Base-by-base conservation (phyloP, 2,329 filamentous ascomycete genomes). In the Pseudocercospora fuligena region DNA sequence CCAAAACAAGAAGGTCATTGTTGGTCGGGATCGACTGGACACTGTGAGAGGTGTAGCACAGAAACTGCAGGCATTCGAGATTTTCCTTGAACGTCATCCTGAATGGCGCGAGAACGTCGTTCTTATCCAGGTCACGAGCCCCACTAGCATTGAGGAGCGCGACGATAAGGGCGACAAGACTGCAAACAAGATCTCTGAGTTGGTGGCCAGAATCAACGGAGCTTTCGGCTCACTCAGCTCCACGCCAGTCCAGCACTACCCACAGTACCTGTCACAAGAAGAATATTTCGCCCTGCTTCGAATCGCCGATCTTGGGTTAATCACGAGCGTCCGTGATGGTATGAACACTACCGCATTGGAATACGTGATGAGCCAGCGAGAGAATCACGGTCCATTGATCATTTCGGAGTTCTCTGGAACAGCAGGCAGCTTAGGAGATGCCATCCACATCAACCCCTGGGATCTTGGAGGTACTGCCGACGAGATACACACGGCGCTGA, bases 281-380 rank as follows among this genome's bases (percentile, higher is more conserved):
- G 94, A 98, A 80, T 98, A 98, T 79, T 96, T 97, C 79, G 94
- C 94, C 3, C 87, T 98, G n/a, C 86, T 98, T 61, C 89, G 94
- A 25, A 89, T 93, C 2, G 94, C 92, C 36, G 93, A 98, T 78
- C 92, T 97, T 71, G 94, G 93, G 3, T 84, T 98, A 60, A 97
- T 98, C 79, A 97, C 95, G 6, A 97, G 93, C 72, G 94, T 98
- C 23, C 89, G 94, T 67, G 95, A 98, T 78, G 94, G 94, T 66
- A 97, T 98, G 94, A 98, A 97, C 82, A 97, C 94, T 0, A 97
- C 94, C 21, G 96, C 93, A 77, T 84, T 98, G 73, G 95, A 98
- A 80, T 98, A 97, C 77, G 89, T 98, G 65, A 87, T 97, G 65
- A 97, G 93, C 78, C 94, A 98, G 80, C 91, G 92, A 75, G 90